A percentile compares a stretch with the other conserved stretches of the same genome.
These are phyloP conservation scores for Calonectria fujianensis DNA, from an alignment of 2,329 filamentous ascomycete species.

Conservation along the genomic window DNA sequence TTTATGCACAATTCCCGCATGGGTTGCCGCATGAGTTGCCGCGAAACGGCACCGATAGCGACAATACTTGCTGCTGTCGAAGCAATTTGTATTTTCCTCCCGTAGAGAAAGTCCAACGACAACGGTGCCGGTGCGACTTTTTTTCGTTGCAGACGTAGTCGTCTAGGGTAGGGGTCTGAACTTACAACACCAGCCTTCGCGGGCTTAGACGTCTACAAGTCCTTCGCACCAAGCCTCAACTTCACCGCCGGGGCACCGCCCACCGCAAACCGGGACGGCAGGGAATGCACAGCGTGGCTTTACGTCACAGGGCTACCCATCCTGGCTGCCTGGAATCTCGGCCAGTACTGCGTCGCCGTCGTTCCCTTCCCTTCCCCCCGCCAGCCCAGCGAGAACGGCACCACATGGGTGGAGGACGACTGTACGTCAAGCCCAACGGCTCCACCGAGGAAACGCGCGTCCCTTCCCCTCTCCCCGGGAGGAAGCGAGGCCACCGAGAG, in stretches of 20 bases:
- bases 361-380: background rate
- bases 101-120: background rate
- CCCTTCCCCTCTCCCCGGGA: constrained; percentile 14
- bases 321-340: constrained; percentile 9
- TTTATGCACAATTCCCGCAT: constrained; percentile 10
- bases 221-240: constrained; percentile 26
- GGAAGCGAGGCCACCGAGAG: background rate
- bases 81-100: background rate
- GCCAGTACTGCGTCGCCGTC: background rate
- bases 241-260: constrained; percentile 22
- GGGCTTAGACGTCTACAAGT: constrained; percentile 33
- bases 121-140: background rate
- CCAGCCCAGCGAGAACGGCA: background rate
- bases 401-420: constrained; percentile 27
- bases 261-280: background rate
- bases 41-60: background rate
- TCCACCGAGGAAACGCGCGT: constrained; percentile 51
- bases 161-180: constrained; percentile 20
- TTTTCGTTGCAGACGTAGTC: background rate
- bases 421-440: constrained; percentile 38
- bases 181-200: constrained; percentile 15
- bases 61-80: too few species aligned
- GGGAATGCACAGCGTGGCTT: constrained; percentile 26
- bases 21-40: background rate
- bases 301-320: constrained; percentile 29